phyloP scores from a whole-genome alignment of 78 protist species.

The Emiliania huxleyi region DNA sequence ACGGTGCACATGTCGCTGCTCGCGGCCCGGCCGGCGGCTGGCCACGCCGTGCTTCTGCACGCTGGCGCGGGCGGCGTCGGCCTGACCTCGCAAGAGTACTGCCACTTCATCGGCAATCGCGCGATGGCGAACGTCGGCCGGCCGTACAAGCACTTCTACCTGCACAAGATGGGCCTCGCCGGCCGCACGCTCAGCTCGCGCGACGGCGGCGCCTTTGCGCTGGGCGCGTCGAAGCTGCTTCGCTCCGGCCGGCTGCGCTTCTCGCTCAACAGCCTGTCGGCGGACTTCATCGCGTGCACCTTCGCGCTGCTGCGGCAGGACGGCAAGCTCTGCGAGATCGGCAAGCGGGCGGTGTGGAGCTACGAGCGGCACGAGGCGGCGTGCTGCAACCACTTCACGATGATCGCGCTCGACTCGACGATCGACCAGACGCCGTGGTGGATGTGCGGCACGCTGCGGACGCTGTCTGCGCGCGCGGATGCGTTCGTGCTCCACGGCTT shows the following conservation, averaged over 20 bases:
- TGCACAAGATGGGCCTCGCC: not conserved
- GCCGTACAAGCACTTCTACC: not conserved
- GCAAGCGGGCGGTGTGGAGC: conserved; percentile 32
- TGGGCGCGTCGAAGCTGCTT: not conserved
- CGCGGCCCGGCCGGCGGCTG: not conserved
- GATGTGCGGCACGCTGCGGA: not conserved
- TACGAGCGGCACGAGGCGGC: not conserved
- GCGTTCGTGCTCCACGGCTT: not conserved
- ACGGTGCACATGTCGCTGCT: not conserved
- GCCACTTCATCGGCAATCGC: not conserved
- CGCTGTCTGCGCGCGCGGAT: not conserved
- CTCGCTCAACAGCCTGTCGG: not conserved
- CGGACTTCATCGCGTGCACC: not conserved
- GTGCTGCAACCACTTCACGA: not conserved
- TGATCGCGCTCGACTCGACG: not conserved
- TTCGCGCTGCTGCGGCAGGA: not conserved
- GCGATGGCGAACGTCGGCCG: not conserved
- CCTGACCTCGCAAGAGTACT: not conserved
- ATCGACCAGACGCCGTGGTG: not conserved
- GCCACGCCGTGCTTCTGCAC: not conserved
- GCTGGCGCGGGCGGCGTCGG: conserved; percentile 23
- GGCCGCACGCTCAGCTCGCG: not conserved
- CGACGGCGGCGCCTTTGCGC: not conserved
- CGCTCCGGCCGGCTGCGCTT: not conserved
- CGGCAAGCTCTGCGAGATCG: conserved; percentile 6